Conservation (phyloP, 2,329 filamentous ascomycete species). For the Alternaria solani region DNA sequence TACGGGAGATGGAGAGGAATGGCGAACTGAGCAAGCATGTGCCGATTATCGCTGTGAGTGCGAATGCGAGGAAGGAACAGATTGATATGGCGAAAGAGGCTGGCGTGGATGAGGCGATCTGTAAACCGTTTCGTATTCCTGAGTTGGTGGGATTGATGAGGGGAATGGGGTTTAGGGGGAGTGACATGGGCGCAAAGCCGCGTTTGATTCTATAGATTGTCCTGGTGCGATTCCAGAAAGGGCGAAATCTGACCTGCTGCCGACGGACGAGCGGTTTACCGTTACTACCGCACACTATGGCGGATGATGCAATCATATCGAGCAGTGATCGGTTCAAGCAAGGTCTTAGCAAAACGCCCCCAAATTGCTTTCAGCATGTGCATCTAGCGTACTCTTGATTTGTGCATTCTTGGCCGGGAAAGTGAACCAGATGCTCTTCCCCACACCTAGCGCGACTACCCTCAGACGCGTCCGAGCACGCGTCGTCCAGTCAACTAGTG, state of each 20-base stretch:
- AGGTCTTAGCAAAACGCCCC: neutral
- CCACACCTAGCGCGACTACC: slow-evolving; percentile 8
- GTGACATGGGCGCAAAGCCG: neutral
- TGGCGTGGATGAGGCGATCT: slow-evolving; percentile 64
- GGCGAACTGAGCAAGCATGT: slow-evolving; percentile 24
- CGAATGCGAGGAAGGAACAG: slow-evolving; percentile 43
- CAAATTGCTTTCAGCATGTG: neutral
- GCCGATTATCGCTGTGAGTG: slow-evolving; percentile 39
- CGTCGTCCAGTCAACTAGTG: slow-evolving; percentile 19
- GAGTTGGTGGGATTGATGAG: slow-evolving; percentile 8
- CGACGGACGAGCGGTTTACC: neutral
- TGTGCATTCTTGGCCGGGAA: neutral
- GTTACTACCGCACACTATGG: neutral
- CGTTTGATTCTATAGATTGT: neutral
- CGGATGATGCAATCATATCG: neutral
- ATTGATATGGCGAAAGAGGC: slow-evolving; percentile 25
- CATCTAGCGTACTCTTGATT: neutral
- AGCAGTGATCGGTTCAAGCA: neutral
- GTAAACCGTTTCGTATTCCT: slow-evolving; percentile 70
- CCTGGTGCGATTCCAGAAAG: neutral
- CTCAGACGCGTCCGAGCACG: slow-evolving; percentile 18
- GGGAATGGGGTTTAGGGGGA: neutral
- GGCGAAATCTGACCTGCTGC: neutral
- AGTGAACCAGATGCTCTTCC: neutral
- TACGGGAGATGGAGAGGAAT: slow-evolving; percentile 27